Conservation (phyloP, 1,284 basidiomycete species). For the Phellopilus nigrolimitatus region DNA sequence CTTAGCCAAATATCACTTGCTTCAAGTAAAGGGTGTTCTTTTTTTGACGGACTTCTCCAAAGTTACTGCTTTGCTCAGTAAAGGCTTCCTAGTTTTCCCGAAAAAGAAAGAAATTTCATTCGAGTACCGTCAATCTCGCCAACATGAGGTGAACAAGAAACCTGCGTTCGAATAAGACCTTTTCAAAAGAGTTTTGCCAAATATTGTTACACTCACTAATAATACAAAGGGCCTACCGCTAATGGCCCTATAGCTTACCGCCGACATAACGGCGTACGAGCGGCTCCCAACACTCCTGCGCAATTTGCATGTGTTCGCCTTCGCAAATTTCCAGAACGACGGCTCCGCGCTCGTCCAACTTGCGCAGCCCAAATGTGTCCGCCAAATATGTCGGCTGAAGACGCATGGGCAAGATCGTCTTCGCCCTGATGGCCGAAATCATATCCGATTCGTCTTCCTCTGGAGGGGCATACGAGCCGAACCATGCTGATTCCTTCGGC, state of each 20-base stretch:
- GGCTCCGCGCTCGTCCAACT: conserved; percentile 65
- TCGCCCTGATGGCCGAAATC: conserved; percentile 26
- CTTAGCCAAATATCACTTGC: too few species aligned
- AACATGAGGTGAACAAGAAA: too few species aligned
- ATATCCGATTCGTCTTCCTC: conserved; percentile 30
- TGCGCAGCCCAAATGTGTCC: conserved; percentile 85
- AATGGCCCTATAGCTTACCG: conserved; percentile 16
- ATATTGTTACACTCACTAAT: too few species aligned
- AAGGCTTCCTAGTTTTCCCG: too few species aligned
- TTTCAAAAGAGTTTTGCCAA: too few species aligned
- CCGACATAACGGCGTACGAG: conserved; percentile 48
- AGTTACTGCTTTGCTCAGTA: too few species aligned
- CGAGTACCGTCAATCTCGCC: too few species aligned
- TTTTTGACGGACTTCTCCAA: too few species aligned
- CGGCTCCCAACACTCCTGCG: conserved; percentile 50
- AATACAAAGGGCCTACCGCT: too few species aligned
- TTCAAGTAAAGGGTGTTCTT: too few species aligned
- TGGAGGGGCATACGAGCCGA: conserved; percentile 57
- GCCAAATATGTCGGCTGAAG: conserved; percentile 74
- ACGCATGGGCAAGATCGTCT: conserved; percentile 65
- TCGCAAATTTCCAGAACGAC: conserved; percentile 68
- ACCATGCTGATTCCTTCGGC: conserved; percentile 83
- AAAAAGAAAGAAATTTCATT: too few species aligned
- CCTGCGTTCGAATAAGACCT: too few species aligned
- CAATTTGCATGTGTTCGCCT: conserved; percentile 82